Percentiles rank a stretch among this genome's conserved stretches.
Evolutionary conservation across 192 early-diverging fungal species (phyloP).

Genomic region (Gamsiella multidivaricata): DNA sequence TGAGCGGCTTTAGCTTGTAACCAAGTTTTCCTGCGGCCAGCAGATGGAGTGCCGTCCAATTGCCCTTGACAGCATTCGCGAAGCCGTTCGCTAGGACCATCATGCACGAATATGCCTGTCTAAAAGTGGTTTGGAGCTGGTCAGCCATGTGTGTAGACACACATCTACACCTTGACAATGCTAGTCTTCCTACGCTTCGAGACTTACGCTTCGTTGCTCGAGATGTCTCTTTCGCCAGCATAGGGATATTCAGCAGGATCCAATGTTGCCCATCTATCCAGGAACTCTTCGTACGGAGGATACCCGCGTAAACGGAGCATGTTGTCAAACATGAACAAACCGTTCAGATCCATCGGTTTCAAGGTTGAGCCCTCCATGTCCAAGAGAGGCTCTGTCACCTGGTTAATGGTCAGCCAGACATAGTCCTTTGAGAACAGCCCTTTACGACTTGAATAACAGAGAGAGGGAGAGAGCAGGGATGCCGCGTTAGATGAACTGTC

Average conservation of each 20-base stretch:
- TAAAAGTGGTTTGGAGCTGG: too few species aligned
- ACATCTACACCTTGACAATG: too few species aligned
- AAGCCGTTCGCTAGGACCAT: conserved; percentile 62
- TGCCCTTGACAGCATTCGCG: conserved; percentile 40
- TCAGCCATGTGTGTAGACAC: too few species aligned
- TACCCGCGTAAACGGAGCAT: conserved; percentile 58
- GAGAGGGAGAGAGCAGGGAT: background rate
- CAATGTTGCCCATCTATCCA: conserved; percentile 56
- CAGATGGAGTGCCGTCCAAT: conserved; percentile 42
- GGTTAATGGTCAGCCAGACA: conserved; percentile 59
- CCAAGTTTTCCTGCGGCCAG: conserved; percentile 53
- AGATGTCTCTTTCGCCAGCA: conserved; percentile 59
- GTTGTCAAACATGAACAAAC: conserved; percentile 60
- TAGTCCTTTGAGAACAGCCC: conserved; percentile 52
- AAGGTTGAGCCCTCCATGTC: conserved; percentile 9
- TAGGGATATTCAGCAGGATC: conserved; percentile 55
- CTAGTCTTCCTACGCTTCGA: too few species aligned
- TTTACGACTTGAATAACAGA: conserved; percentile 3
- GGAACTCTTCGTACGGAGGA: conserved; percentile 58
- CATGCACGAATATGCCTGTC: conserved; percentile 65
- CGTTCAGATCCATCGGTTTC: conserved; percentile 48
- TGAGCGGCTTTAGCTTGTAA: conserved; percentile 32
- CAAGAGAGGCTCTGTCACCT: conserved; percentile 36
- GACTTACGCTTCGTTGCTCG: conserved; percentile 58
- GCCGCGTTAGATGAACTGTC: too few species aligned